phyloP scores from a whole-genome alignment of 331 rosid genomes.

The Rosa hybrid region DNA sequence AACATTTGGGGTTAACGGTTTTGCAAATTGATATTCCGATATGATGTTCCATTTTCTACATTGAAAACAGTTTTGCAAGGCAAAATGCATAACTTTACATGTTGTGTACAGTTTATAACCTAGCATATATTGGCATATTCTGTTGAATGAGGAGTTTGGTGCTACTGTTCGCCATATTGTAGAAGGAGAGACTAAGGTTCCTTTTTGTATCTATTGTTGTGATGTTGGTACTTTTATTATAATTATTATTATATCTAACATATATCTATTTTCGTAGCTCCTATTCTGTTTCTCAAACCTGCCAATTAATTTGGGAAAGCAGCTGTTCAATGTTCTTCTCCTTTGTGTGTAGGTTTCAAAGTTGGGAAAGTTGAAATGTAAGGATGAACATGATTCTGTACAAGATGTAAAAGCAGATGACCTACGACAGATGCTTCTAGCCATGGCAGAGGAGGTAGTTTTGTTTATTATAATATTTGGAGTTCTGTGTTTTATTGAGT shows the following conservation, averaged over 20 bases:
- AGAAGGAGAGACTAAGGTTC: conserved; percentile 98
- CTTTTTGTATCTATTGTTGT: conserved; percentile 20
- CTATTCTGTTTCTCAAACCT: conserved; percentile 17
- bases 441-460: conserved; percentile 97
- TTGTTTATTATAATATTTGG: conserved; percentile 21
- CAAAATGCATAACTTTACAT: too few relatives aligned
- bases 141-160: conserved; percentile 84
- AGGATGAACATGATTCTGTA: conserved; percentile 71
- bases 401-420: conserved; percentile 99
- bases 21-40: too few relatives aligned
- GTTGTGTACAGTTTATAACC: too few relatives aligned
- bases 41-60: too few relatives aligned
- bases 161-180: conserved; percentile 87
- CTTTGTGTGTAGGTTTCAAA: conserved; percentile 76
- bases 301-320: conserved; percentile 28
- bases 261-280: conserved; percentile 1
- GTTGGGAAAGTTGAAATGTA: conserved; percentile 89
- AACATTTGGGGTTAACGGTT: too few relatives aligned
- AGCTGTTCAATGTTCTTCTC: conserved; percentile 19
- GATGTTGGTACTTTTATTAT: not conserved
- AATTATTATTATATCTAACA: not conserved
- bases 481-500: conserved; percentile 21
- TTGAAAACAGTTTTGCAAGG: too few relatives aligned
- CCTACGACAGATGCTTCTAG: conserved; percentile 95
- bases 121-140: too few relatives aligned